phyloP scores from a whole-genome alignment of 148 eudicot genomes.

The Nepenthes gracilis region DNA sequence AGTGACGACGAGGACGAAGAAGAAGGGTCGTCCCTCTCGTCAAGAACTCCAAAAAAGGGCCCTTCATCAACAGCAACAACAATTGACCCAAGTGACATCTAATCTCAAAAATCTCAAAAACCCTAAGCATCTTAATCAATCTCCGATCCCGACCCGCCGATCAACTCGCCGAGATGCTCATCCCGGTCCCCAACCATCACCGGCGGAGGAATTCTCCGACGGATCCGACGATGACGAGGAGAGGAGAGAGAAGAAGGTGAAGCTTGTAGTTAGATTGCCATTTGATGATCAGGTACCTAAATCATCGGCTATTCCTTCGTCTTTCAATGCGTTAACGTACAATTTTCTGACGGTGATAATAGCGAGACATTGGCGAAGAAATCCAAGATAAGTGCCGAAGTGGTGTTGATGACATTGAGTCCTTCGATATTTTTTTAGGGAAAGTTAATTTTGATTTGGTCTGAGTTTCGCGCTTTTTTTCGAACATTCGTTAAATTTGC shows the following conservation, averaged over 20 bases:
- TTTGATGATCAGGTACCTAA: constrained; percentile 10
- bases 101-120: constrained; percentile 24
- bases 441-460: not conserved
- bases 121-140: constrained; percentile 18
- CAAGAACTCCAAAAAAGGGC: constrained; percentile 33
- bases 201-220: constrained; percentile 9
- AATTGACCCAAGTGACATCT: constrained; percentile 10
- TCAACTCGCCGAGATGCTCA: constrained; percentile 19
- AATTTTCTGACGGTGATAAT: constrained; percentile 13
- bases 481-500: not conserved
- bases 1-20: constrained; percentile 20
- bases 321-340: constrained; percentile 8
- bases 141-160: constrained; percentile 6
- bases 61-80: constrained; percentile 15
- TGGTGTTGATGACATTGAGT: constrained; percentile 9
- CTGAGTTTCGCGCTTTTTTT: constrained; percentile 9
- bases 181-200: constrained; percentile 1
- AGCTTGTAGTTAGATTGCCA: constrained; percentile 52
- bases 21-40: constrained; percentile 65
- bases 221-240: constrained; percentile 47
- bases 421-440: constrained; percentile 26
- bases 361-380: constrained; percentile 10
- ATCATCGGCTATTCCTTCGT: constrained; percentile 10
- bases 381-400: constrained; percentile 22
- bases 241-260: constrained; percentile 55